These are phyloP conservation scores for Coprinellus micaceus DNA, from an alignment of 768 basidiomycete genomes.

Conservation along the genomic window DNA sequence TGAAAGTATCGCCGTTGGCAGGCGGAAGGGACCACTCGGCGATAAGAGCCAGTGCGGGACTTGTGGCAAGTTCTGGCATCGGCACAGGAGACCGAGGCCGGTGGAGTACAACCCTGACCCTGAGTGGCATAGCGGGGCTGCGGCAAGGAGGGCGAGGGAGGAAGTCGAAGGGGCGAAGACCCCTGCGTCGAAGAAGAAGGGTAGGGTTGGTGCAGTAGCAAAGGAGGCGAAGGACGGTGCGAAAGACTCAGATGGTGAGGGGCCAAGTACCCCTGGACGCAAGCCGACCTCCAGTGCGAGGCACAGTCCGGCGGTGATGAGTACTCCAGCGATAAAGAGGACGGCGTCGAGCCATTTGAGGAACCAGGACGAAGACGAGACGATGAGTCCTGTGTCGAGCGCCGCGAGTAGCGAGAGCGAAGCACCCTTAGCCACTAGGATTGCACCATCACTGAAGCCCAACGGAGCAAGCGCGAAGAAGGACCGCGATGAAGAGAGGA, in stretches of 20 bases:
- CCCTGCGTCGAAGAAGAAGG: slow-evolving; percentile 46
- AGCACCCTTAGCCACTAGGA: too few species aligned
- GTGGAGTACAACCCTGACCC: slow-evolving; percentile 77
- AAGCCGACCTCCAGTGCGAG: slow-evolving; percentile 36
- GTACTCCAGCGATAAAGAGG: slow-evolving; percentile 29
- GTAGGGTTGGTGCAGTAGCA: slow-evolving; percentile 41
- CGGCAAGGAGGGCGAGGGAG: slow-evolving; percentile 50
- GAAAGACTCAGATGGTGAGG: slow-evolving; percentile 41
- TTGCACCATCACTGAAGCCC: too few species aligned
- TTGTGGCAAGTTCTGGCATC: slow-evolving; percentile 93
- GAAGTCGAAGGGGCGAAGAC: slow-evolving; percentile 25
- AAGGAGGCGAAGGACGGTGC: slow-evolving; percentile 47
- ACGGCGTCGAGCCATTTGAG: slow-evolving; percentile 29
- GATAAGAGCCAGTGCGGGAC: slow-evolving; percentile 87
- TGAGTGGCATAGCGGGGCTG: slow-evolving; percentile 60
- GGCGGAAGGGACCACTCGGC: slow-evolving; percentile 86
- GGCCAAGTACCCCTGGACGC: slow-evolving; percentile 34
- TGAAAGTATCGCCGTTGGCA: slow-evolving; percentile 77
- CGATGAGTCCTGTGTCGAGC: slow-evolving; percentile 74
- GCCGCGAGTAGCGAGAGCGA: slow-evolving; percentile 62
- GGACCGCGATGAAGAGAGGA: slow-evolving; percentile 11
- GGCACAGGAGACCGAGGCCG: slow-evolving; percentile 77
- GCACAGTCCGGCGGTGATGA: slow-evolving; percentile 45
- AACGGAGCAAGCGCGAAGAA: slow-evolving; percentile 40
- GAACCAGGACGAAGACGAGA: slow-evolving; percentile 49